Evolutionary conservation across 305 asterid species (phyloP).

Genomic region (Petunia hybrid): DNA sequence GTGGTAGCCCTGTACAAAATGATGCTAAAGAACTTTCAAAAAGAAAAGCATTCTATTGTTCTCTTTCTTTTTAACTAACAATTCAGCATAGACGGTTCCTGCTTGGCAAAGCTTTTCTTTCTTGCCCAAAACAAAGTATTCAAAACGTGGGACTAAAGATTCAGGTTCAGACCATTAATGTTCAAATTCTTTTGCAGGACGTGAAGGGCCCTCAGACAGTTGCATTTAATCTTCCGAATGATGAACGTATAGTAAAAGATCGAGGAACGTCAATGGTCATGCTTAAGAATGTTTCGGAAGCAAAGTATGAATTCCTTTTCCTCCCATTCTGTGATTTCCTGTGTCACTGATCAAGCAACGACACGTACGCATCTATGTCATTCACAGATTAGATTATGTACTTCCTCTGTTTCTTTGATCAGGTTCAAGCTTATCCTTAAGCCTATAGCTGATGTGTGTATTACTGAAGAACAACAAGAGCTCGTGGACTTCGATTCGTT

Average conservation of each 20-base stretch:
- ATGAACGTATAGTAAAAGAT: constrained; percentile 87
- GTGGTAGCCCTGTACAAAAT: neutral
- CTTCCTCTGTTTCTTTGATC: constrained; percentile 38
- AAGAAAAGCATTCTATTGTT: neutral
- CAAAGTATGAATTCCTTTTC: constrained; percentile 59
- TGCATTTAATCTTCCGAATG: constrained; percentile 98
- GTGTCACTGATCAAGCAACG: neutral
- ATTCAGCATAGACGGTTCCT: constrained; percentile 10
- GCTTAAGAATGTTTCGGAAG: constrained; percentile 97
- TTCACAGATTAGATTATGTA: constrained; percentile 22
- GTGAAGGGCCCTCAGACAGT: constrained; percentile 99
- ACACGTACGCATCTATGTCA: neutral
- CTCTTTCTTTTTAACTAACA: neutral
- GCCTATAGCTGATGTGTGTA: constrained; percentile 86
- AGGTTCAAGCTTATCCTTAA: constrained; percentile 94
- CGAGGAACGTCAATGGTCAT: constrained; percentile 98
- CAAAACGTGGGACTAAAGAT: neutral
- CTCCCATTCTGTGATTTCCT: constrained; percentile 1
- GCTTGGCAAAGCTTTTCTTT: neutral
- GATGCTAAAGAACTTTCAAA: neutral
- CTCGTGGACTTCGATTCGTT: constrained; percentile 88
- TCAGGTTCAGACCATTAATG: neutral
- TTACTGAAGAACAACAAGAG: constrained; percentile 64
- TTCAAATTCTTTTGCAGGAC: constrained; percentile 58
- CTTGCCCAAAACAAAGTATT: neutral